These are phyloP conservation scores for Populus tomentosa DNA, from an alignment of 441 rosid species.

Conservation along the genomic window DNA sequence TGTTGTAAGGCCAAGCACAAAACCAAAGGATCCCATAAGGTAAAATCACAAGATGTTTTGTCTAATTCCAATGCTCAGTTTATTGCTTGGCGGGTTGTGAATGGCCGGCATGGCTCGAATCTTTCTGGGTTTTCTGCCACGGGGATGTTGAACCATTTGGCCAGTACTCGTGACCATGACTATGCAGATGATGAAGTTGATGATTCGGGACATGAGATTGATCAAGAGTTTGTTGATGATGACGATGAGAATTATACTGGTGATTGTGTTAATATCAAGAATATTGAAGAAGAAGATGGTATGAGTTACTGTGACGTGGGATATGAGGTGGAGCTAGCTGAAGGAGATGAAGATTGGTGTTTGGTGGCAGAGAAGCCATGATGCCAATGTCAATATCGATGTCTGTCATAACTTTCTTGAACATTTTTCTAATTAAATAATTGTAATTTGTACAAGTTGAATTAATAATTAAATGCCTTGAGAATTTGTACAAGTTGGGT, in stretches of 20 bases:
- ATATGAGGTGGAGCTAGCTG: conserved; percentile 24
- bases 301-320: conserved; percentile 37
- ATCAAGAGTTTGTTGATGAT: conserved; percentile 9
- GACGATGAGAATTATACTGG: neutral
- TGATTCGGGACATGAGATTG: neutral
- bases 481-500: no score
- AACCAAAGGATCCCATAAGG: conserved; percentile 47
- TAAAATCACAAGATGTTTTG: conserved; percentile 35
- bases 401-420: no score
- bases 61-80: conserved; percentile 22
- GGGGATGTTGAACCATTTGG: conserved; percentile 37
- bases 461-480: no score
- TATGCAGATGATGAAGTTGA: neutral
- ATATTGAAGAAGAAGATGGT: no score
- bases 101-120: conserved; percentile 15
- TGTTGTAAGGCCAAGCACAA: conserved; percentile 45
- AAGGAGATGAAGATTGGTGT: conserved; percentile 62
- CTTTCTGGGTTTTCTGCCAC: conserved; percentile 41
- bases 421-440: no score
- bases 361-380: conserved; percentile 37
- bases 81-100: conserved; percentile 40
- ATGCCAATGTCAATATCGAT: no score
- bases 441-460: no score
- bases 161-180: neutral
- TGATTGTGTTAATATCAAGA: no score